These are phyloP conservation scores for Claviceps purpurea DNA, from an alignment of 2,329 filamentous ascomycete genomes.

Conservation along the genomic window DNA sequence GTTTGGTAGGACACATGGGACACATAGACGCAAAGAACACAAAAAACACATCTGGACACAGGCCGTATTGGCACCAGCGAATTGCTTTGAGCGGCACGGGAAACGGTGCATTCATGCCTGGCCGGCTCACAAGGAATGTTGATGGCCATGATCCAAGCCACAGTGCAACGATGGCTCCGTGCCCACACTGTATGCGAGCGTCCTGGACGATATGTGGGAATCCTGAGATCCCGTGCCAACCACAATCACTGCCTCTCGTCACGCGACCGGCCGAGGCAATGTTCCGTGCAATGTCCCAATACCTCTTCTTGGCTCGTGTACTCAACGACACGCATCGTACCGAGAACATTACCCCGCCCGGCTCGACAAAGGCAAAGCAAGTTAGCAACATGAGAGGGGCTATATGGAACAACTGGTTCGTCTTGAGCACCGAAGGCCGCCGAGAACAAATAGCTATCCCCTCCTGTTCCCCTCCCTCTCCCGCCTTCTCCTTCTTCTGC, in stretches of 20 bases:
- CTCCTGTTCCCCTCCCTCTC: slow-evolving; percentile 14
- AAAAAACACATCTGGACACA: too few relatives aligned
- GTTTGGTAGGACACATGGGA: too few relatives aligned
- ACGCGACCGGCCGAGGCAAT: slow-evolving; percentile 9
- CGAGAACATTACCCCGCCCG: slow-evolving; percentile 31
- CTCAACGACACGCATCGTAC: slow-evolving; percentile 9
- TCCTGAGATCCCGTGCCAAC: not conserved
- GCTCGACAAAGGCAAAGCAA: slow-evolving; percentile 26
- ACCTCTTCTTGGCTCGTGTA: not conserved
- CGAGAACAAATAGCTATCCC: slow-evolving; percentile 20
- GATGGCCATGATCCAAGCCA: not conserved
- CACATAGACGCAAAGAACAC: too few relatives aligned
- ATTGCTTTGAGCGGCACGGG: not conserved
- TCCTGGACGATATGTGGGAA: not conserved
- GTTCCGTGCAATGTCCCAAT: slow-evolving; percentile 5
- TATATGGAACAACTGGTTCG: slow-evolving; percentile 1
- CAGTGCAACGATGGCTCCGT: not conserved
- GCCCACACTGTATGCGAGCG: not conserved
- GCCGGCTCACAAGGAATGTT: not conserved
- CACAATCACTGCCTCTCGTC: slow-evolving; percentile 2
- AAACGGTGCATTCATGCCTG: not conserved
- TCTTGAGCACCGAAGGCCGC: slow-evolving; percentile 9
- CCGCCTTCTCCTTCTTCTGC: slow-evolving; percentile 6
- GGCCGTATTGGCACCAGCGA: too few relatives aligned
- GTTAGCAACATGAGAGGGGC: slow-evolving; percentile 11